Conservation (phyloP, 2,329 filamentous ascomycete genomes). For the Apiospora sp. region DNA sequence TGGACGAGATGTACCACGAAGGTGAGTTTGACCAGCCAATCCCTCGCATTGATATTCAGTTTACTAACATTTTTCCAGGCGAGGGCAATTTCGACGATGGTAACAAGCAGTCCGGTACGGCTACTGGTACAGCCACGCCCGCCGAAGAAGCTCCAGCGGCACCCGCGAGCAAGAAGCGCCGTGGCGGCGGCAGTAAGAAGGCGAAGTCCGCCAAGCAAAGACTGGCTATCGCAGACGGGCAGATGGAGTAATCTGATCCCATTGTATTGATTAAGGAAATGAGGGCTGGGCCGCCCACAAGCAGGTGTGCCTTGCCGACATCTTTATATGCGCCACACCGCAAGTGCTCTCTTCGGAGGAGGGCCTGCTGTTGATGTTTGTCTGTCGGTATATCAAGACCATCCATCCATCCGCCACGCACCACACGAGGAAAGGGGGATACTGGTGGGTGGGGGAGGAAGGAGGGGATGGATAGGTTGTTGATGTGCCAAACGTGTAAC, state of each 20-base stretch:
- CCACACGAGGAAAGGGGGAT: not conserved
- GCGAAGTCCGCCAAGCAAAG: constrained; percentile 75
- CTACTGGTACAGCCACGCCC: constrained; percentile 86
- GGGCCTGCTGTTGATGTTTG: not conserved
- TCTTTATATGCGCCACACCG: not conserved
- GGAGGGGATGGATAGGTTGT: not conserved
- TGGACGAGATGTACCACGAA: constrained; percentile 99
- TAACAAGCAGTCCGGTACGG: constrained; percentile 62
- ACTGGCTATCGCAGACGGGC: constrained; percentile 72
- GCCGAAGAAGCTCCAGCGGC: constrained; percentile 62
- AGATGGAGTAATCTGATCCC: constrained; percentile 48
- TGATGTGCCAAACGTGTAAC: constrained; percentile 19
- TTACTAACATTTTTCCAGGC: constrained; percentile 63
- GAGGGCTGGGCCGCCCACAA: not conserved
- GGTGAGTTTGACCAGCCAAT: constrained; percentile 67
- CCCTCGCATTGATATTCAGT: not conserved
- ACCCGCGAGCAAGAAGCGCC: constrained; percentile 63
- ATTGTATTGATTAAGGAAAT: constrained; percentile 1
- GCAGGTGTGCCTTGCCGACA: not conserved
- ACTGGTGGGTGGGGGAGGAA: constrained; percentile 2
- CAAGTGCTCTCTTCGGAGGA: not conserved
- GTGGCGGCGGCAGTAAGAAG: constrained; percentile 62
- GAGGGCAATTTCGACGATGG: constrained; percentile 95
- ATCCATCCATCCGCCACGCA: not conserved
- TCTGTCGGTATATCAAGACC: constrained; percentile 7